Conservation (phyloP, 495 filamentous ascomycete genomes). For the Pyrenula aspistea region DNA sequence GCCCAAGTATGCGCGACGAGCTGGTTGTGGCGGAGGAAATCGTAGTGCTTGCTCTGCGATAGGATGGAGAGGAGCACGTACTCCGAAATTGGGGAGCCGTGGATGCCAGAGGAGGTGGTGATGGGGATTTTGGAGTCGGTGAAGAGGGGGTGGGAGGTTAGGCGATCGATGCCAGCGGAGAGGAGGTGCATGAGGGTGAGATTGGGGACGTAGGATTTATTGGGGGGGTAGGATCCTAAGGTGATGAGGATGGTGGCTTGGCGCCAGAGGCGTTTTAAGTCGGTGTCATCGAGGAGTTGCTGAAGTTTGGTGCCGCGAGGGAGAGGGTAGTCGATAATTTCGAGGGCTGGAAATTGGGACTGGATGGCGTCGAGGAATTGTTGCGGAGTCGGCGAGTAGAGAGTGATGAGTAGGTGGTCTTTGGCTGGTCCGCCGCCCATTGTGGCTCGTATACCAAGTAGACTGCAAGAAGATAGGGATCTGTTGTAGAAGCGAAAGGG, state of each 20-base stretch:
- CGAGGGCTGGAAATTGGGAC: constrained; percentile 7
- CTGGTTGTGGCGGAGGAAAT: constrained; percentile 26
- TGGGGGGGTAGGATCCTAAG: constrained; percentile 35
- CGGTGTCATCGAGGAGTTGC: background rate
- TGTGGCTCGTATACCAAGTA: no score
- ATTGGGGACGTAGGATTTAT: constrained; percentile 22
- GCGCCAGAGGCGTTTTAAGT: constrained; percentile 33
- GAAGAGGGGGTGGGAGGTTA: constrained; percentile 50
- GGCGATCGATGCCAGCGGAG: constrained; percentile 62
- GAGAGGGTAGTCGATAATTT: constrained; percentile 24
- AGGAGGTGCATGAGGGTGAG: constrained; percentile 63
- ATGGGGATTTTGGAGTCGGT: constrained; percentile 50
- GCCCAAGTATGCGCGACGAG: constrained; percentile 32
- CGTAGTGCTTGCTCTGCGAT: constrained; percentile 41
- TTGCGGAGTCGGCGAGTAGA: background rate
- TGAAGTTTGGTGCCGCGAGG: background rate
- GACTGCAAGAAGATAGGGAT: no score
- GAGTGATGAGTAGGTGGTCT: background rate
- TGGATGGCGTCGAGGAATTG: background rate
- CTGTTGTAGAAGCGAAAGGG: no score
- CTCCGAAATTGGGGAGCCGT: constrained; percentile 77
- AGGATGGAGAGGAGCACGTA: constrained; percentile 52
- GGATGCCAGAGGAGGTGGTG: constrained; percentile 64
- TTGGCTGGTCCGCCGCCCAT: background rate
- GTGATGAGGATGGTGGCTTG: constrained; percentile 54